These are phyloP conservation scores for Starmerella riodocensis DNA, from an alignment of 805 yeast species.

Conservation along the genomic window DNA sequence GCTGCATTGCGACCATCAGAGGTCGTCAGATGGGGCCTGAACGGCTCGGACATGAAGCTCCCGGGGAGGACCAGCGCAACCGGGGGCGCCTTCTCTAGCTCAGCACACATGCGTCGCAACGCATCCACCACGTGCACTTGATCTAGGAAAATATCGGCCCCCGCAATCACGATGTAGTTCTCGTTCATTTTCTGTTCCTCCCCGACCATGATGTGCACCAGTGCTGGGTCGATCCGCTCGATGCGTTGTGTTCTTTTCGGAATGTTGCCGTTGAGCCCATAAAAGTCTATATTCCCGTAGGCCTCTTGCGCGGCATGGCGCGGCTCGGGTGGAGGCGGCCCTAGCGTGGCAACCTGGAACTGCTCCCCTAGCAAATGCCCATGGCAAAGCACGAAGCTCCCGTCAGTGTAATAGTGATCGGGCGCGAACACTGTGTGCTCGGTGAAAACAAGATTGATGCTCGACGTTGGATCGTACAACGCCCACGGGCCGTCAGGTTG, in stretches of 20 bases:
- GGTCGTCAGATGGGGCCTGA: conserved; percentile 31
- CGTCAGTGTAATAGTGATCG: conserved; percentile 53
- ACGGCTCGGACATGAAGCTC: conserved; percentile 57
- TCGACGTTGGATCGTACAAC: conserved; percentile 70
- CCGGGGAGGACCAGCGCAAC: conserved; percentile 68
- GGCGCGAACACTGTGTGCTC: conserved; percentile 47
- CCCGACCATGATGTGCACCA: conserved; percentile 39
- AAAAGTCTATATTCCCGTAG: conserved; percentile 66
- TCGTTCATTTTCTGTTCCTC: conserved; percentile 41
- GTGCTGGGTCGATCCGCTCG: conserved; percentile 45
- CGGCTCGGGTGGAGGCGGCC: conserved; percentile 80
- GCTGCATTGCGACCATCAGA: conserved; percentile 34
- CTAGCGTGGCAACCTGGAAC: conserved; percentile 62
- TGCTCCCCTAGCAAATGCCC: conserved; percentile 57
- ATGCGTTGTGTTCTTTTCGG: conserved; percentile 18
- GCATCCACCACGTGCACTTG: conserved; percentile 46
- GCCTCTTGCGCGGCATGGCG: conserved; percentile 54
- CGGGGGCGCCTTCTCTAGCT: conserved; percentile 46
- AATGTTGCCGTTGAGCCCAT: conserved; percentile 32
- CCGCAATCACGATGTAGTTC: conserved; percentile 57
- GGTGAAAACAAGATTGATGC: conserved; percentile 46
- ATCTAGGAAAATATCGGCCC: conserved; percentile 61
- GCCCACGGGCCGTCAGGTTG: conserved; percentile 44
- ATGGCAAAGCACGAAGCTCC: conserved; percentile 67
- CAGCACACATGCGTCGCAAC: conserved; percentile 46